Conservation (phyloP, 208 protist genomes). For the Acanthamoeba royreba region DNA sequence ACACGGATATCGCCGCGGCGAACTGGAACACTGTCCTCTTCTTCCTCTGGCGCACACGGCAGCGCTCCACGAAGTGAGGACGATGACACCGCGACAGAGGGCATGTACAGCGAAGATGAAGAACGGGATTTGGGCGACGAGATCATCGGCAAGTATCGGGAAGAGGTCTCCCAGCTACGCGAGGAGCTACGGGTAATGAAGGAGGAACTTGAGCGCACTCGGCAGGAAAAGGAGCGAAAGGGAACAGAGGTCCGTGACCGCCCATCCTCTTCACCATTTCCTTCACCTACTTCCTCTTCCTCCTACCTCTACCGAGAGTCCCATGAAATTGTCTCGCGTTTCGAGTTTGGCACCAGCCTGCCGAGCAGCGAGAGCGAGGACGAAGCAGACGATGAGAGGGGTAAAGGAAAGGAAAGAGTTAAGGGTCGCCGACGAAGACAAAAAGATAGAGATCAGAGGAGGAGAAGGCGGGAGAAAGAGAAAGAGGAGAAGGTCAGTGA, state of each 20-base stretch:
- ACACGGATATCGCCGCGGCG: neutral
- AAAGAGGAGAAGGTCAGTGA: neutral
- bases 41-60: too few relatives aligned
- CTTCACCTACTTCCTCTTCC: neutral
- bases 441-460: neutral
- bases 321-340: neutral
- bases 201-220: neutral
- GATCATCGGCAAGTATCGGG: constrained; percentile 23
- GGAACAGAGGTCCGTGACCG: neutral
- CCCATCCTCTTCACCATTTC: neutral
- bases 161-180: neutral
- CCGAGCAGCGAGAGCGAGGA: neutral
- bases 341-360: neutral
- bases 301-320: too few relatives aligned
- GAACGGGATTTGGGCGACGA: neutral
- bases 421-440: neutral
- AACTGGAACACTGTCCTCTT: neutral
- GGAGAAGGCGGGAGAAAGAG: neutral
- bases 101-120: constrained; percentile 25
- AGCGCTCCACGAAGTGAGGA: constrained; percentile 23
- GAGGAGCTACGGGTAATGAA: neutral
- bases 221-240: neutral
- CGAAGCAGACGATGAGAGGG: neutral
- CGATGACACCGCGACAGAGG: neutral
- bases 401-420: neutral